Percentiles rank a stretch among this genome's conserved stretches.
phyloP scores from a whole-genome alignment of 2,329 filamentous ascomycete genomes.

The Clonostachys rosea region DNA sequence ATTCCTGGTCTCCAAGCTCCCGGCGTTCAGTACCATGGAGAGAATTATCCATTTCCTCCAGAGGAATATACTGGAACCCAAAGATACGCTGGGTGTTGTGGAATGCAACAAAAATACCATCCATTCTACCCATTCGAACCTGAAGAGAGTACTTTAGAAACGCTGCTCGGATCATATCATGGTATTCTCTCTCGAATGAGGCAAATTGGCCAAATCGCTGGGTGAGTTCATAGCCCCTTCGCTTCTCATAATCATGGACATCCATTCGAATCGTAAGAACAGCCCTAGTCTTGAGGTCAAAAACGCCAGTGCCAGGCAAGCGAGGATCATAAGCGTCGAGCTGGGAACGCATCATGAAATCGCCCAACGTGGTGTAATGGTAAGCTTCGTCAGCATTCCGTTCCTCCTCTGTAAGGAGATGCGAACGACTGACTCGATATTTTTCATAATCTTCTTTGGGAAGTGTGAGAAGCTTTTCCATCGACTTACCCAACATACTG shows the following conservation, averaged over 20 bases:
- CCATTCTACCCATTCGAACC: constrained; percentile 96
- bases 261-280: constrained; percentile 93
- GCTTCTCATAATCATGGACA: constrained; percentile 63
- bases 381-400: constrained; percentile 71
- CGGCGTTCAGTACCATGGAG: constrained; percentile 74
- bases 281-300: constrained; percentile 92
- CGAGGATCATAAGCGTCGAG: constrained; percentile 85
- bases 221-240: constrained; percentile 83
- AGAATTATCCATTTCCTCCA: constrained; percentile 83
- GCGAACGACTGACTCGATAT: constrained; percentile 66
- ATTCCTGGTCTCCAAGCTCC: constrained; percentile 74
- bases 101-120: constrained; percentile 94
- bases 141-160: constrained; percentile 97
- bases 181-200: constrained; percentile 93
- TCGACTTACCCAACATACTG: constrained; percentile 88
- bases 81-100: constrained; percentile 96
- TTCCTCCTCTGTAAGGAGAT: constrained; percentile 68
- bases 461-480: constrained; percentile 91
- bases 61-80: constrained; percentile 89
- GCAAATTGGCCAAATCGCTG: constrained; percentile 72
- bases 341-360: constrained; percentile 93
- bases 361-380: constrained; percentile 80
- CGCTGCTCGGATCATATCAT: constrained; percentile 90
- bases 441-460: constrained; percentile 80
- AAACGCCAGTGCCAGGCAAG: constrained; percentile 87